These are phyloP conservation scores for slime mould (Dictyostelium discoideum) DNA, from an alignment of 78 protist species.

Conservation along the genomic window DNA sequence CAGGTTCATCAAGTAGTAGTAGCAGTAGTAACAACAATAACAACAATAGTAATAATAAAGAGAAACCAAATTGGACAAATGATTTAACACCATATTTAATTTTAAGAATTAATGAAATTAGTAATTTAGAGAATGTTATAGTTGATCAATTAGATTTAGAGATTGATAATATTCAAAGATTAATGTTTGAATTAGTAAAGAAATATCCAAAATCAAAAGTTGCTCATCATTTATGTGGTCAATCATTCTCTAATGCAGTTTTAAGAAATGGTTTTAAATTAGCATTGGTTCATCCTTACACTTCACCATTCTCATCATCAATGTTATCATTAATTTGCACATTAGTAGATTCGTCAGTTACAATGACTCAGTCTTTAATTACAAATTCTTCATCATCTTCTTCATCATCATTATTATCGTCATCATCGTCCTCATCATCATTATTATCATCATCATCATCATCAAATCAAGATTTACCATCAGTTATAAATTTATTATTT, in stretches of 20 bases:
- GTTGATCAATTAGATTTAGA: constrained; percentile 15
- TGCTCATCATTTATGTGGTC: constrained; percentile 61
- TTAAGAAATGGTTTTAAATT: constrained; percentile 35
- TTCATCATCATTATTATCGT: not conserved
- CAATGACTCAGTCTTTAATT: not conserved
- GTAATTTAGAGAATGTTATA: constrained; percentile 30
- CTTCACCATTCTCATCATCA: constrained; percentile 22
- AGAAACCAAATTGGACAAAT: constrained; percentile 64
- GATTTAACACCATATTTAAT: constrained; percentile 59
- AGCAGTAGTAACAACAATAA: no score
- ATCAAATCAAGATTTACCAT: not conserved
- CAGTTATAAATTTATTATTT: constrained; percentile 33
- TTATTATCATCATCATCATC: not conserved
- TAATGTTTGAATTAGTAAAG: constrained; percentile 32
- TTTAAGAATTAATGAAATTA: constrained; percentile 47
- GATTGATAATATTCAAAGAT: constrained; percentile 42
- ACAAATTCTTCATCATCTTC: not conserved
- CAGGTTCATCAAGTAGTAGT: not conserved
- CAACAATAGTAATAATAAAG: not conserved
- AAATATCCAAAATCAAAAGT: constrained; percentile 69
- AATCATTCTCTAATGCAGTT: constrained; percentile 45
- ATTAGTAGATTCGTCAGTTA: constrained; percentile 22
- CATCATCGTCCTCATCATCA: constrained; percentile 2
- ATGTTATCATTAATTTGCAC: constrained; percentile 12
- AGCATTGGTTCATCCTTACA: constrained; percentile 19